Evolutionary conservation across 140 eudicot genomes (phyloP).

Genomic region (Cichorium intybus): DNA sequence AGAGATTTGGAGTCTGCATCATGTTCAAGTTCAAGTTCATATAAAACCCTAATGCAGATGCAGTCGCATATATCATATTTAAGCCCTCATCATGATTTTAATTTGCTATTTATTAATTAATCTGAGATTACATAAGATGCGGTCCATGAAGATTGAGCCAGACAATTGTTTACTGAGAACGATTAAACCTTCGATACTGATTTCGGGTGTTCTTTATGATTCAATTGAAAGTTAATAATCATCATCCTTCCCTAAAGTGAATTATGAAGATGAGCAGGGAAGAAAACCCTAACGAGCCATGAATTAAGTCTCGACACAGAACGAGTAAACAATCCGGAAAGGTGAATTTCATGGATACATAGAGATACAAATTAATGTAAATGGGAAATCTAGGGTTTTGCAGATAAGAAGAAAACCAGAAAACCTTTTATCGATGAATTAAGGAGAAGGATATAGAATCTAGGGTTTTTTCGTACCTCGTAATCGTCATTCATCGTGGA

Average conservation of each 20-base stretch:
- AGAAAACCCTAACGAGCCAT: not conserved
- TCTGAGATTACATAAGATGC: not conserved
- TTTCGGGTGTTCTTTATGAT: not conserved
- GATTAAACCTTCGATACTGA: not conserved
- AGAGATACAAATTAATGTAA: not conserved
- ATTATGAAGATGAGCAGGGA: not conserved
- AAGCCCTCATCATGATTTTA: too few relatives aligned
- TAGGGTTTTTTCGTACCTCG: constrained; percentile 26
- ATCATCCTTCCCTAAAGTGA: not conserved
- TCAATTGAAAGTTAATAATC: not conserved
- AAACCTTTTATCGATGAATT: not conserved
- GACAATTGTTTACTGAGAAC: not conserved
- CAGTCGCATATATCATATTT: not conserved
- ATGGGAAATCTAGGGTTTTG: constrained; percentile 20
- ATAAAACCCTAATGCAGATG: not conserved
- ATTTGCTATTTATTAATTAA: not conserved
- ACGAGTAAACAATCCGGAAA: not conserved
- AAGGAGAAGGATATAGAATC: not conserved
- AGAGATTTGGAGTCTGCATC: not conserved
- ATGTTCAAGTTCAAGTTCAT: not conserved
- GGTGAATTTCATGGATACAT: not conserved
- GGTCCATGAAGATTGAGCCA: not conserved
- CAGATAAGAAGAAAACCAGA: not conserved
- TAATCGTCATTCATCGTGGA: constrained; percentile 33
- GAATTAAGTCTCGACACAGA: not conserved